Evolutionary conservation across 805 yeast genomes (phyloP).

Genomic region (Candida namnaoensis): DNA sequence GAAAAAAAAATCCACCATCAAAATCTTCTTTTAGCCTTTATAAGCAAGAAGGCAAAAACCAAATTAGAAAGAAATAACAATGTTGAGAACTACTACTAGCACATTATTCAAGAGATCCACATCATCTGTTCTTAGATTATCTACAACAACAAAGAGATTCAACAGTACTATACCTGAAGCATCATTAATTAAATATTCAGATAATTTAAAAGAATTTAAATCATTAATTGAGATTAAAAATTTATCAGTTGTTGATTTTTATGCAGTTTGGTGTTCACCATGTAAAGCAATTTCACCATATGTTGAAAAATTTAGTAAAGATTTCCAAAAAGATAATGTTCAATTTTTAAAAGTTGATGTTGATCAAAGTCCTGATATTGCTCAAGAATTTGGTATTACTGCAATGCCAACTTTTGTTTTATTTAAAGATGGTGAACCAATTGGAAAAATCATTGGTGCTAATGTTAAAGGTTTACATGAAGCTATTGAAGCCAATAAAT

Average conservation of each 20-base stretch:
- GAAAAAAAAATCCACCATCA: too few species aligned
- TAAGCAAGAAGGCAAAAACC: too few species aligned
- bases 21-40: too few species aligned
- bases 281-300: constrained; percentile 64
- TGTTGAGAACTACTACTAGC: too few species aligned
- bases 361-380: constrained; percentile 52
- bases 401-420: constrained; percentile 75
- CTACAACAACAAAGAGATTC: too few species aligned
- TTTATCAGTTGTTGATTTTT: constrained; percentile 52
- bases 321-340: constrained; percentile 31
- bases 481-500: constrained; percentile 15
- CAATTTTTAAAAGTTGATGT: constrained; percentile 66
- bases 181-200: constrained; percentile 24
- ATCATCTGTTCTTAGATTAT: too few species aligned
- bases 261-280: constrained; percentile 77
- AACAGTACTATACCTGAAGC: not conserved
- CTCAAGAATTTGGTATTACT: constrained; percentile 48
- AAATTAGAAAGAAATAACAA: too few species aligned
- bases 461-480: constrained; percentile 24
- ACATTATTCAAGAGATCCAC: too few species aligned
- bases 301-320: constrained; percentile 29
- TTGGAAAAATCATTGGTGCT: constrained; percentile 61
- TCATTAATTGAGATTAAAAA: constrained; percentile 24
- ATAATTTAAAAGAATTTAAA: constrained; percentile 26
- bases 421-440: constrained; percentile 49